Base-by-base conservation (phyloP, 495 filamentous ascomycete genomes). In the Penicillium salamii region DNA sequence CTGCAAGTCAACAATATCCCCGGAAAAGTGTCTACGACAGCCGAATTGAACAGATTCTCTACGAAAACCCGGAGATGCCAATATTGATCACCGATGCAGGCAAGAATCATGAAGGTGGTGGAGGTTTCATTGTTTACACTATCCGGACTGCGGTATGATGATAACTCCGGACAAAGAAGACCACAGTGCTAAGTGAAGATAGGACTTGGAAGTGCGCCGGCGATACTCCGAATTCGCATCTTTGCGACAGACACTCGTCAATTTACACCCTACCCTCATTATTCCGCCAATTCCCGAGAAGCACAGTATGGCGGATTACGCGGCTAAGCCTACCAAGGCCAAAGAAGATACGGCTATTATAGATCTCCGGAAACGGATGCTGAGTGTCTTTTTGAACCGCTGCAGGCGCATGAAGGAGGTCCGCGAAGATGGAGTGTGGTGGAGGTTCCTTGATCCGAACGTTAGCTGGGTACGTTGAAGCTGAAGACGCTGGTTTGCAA, bases 211-310 rank as follows among this genome's bases (percentile, higher is more conserved):
- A 74, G 93, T 97, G 41, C 86, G 93, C 33, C 82, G 93, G 50
- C 82, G 93, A 54, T 98, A 98, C 65, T 97, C 95, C 1, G 93
- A 98, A 63, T 98, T 98, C 62, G 87, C 88, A n/a, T 96, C 90
- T 6, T 74, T 98, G 37, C 79, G 93, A 52, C 85, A 89, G 57
- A 91, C 91, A 2, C 80, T 98, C 14, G 88, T 90, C 17, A 86
- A 87, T 51, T 76, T 98, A 46, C 95, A 97, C 58, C 93, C 93
- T 1, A 97, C 93, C 2, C 80, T 97, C 28, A 85, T 98, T 52
- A 88, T 98, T 43, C 93, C 93, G 1, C 93, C 93, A 2, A 98
- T 98, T 54, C 93, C 93, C 7, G 93, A 98, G 71, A 98, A 98
- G 66, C 93, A 97, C 63, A 90, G 89, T 44, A 92, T 97, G 86